These are phyloP conservation scores for Rheum nobile DNA, from an alignment of 148 eudicot genomes.

Conservation along the genomic window DNA sequence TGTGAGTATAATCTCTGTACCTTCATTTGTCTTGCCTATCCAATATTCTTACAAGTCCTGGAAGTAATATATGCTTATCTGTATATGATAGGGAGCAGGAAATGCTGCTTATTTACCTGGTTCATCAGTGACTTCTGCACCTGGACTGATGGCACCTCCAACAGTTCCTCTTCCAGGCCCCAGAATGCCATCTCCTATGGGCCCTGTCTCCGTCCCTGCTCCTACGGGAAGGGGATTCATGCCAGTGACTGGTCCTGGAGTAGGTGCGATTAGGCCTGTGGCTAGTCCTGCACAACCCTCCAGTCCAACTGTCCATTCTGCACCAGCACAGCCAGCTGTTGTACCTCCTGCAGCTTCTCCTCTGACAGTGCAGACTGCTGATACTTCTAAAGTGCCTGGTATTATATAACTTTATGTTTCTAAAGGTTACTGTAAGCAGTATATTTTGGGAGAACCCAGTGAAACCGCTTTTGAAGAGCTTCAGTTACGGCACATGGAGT, in stretches of 20 bases:
- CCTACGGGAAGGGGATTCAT: constrained; percentile 48
- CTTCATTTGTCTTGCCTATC: background rate
- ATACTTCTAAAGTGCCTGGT: constrained; percentile 93
- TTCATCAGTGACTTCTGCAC: constrained; percentile 36
- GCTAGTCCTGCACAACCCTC: constrained; percentile 58
- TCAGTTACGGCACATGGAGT: background rate
- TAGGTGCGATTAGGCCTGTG: constrained; percentile 45
- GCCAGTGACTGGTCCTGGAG: constrained; percentile 51
- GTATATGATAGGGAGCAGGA: constrained; percentile 36
- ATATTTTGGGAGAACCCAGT: background rate
- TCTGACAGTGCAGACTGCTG: constrained; percentile 83
- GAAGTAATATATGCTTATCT: constrained; percentile 2
- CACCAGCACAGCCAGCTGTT: constrained; percentile 33
- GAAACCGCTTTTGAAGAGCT: background rate
- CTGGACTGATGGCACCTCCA: constrained; percentile 47
- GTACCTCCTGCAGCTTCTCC: constrained; percentile 78
- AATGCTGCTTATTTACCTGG: constrained; percentile 50
- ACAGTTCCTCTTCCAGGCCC: constrained; percentile 39
- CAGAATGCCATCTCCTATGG: constrained; percentile 43
- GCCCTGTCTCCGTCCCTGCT: constrained; percentile 25
- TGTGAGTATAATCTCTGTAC: constrained; percentile 24
- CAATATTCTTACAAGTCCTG: background rate
- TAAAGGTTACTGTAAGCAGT: too few species aligned
- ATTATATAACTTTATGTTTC: constrained; percentile 10
- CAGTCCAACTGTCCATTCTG: constrained; percentile 50